Conservation (phyloP, 768 basidiomycete genomes). For the Kwoniella botswanensis region DNA sequence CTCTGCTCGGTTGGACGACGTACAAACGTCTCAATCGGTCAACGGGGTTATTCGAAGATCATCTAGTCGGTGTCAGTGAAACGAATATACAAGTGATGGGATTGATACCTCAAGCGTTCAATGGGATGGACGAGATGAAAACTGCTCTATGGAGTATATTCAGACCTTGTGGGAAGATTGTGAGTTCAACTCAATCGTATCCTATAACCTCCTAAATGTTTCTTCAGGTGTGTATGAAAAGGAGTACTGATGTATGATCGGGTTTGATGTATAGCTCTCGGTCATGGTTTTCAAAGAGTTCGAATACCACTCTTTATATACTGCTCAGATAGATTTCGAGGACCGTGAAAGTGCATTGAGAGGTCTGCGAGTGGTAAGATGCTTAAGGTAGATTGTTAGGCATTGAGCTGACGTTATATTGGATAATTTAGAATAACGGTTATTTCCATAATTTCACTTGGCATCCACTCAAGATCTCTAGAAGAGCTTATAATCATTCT, state of each 20-base stretch:
- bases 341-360: background rate
- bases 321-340: constrained; percentile 7
- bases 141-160: background rate
- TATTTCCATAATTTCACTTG: constrained; percentile 5
- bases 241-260: no score
- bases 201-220: no score
- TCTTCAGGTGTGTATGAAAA: no score
- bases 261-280: background rate
- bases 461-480: background rate
- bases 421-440: background rate
- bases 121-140: constrained; percentile 4
- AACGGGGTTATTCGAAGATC: background rate
- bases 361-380: background rate
- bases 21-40: background rate
- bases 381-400: no score
- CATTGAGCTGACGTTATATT: constrained; percentile 3
- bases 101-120: background rate
- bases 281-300: constrained; percentile 4
- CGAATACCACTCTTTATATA: background rate
- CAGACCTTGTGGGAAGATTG: constrained; percentile 7
- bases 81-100: background rate
- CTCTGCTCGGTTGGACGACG: constrained; percentile 4
- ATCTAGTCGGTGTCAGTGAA: background rate
- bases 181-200: background rate
- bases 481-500: constrained; percentile 3